phyloP scores from a whole-genome alignment of 306 rosid genomes.

The Vigna nakashimae region DNA sequence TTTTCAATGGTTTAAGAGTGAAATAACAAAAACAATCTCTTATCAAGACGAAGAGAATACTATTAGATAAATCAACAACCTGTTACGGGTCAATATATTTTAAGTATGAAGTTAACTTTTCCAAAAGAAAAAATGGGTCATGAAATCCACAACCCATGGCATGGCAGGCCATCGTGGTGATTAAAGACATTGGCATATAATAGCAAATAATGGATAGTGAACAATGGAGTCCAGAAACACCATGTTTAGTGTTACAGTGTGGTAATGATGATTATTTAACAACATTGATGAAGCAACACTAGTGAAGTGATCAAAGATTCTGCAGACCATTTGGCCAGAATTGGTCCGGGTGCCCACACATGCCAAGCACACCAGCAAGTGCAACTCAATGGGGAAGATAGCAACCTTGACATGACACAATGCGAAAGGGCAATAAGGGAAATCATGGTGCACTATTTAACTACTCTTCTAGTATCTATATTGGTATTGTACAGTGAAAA shows the following conservation, averaged over 20 bases:
- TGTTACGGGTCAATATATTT: not conserved
- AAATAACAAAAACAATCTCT: no score
- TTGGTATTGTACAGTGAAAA: no score
- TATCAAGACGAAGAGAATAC: no score
- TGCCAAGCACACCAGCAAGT: not conserved
- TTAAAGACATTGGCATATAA: not conserved
- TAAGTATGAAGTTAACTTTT: not conserved
- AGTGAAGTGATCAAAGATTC: not conserved
- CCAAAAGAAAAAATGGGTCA: not conserved
- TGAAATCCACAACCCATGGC: not conserved
- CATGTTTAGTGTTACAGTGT: no score
- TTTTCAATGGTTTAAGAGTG: no score
- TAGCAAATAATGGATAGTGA: not conserved
- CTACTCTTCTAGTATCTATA: no score
- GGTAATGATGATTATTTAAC: not conserved
- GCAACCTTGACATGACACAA: no score
- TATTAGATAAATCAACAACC: no score
- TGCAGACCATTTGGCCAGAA: not conserved
- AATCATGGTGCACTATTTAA: no score
- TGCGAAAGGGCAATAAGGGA: no score
- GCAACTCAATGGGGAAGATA: not conserved
- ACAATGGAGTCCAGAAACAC: not conserved
- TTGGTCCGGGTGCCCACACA: not conserved
- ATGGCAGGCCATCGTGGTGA: not conserved
- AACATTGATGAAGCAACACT: not conserved